Evolutionary conservation across 2,329 filamentous ascomycete species (phyloP), one percentile per base, ranked within the genome.

Genomic region (Ophiostoma sp.): DNA sequence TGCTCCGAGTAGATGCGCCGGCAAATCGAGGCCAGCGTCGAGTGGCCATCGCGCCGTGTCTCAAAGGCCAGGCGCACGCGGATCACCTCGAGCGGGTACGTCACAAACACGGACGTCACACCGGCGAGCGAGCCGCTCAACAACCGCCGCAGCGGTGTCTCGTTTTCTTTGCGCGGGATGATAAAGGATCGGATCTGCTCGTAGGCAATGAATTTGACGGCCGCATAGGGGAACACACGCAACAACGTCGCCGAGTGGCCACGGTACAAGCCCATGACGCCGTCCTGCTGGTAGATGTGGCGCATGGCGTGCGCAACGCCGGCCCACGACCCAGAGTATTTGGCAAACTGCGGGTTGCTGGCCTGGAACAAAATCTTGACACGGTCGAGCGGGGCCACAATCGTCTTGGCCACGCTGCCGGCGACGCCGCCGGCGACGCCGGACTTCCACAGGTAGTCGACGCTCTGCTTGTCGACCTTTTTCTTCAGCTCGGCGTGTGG

Each of bases 351-450:
- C 2, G 96, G 96, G 79, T 96, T 98, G 79, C 92, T 94, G 70
- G 96, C 92, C 82, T 99, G 96, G 84, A 99, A 98, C 57, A 99
- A 92, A 80, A 99, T 99, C 84, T 99, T 99, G 79, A 99, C 96
- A 77, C 96, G 92, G 83, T 99, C 96, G 76, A 99, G 92, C 31
- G 96, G 96, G 31, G 94, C 96, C 50, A 99, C 97, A 7, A 97
- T 86, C 0, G 95, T 98, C 86, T 99, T 99, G 75, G 93, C 96
- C 77, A 93, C 94, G 84, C 94, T 97, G 77, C 95, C 96, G 71
- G 96, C 96, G 74, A 98, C 77, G 19, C 96, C 96, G 66, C 96
- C 96, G 1, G 96, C 95, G 42, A 97, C 83, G 45, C 93, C 93
- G 75, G 92, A 96, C 78, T 93, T 90, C 82, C 94, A 86, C 59